Conservation (phyloP, 2,329 filamentous ascomycete genomes). For the Beauveria brongniartii region DNA sequence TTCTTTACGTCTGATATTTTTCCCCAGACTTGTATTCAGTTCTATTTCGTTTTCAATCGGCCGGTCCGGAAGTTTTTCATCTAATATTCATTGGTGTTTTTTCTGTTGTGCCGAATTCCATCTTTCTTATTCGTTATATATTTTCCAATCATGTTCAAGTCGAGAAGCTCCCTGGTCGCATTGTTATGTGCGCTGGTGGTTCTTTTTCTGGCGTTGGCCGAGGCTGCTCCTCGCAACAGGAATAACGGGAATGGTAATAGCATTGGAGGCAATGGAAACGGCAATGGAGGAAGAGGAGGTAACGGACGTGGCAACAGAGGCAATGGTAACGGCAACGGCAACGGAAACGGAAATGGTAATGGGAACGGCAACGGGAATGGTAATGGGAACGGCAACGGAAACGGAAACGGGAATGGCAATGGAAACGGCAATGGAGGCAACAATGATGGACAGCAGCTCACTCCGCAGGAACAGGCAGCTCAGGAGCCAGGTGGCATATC, state of each 20-base stretch:
- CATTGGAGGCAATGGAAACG: background rate
- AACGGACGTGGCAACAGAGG: background rate
- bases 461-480: background rate
- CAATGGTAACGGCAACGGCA: background rate
- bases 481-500: constrained; percentile 20
- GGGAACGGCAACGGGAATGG: background rate
- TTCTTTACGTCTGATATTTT: background rate
- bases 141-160: background rate
- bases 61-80: background rate
- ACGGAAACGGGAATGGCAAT: background rate
- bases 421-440: background rate
- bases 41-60: background rate
- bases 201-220: background rate
- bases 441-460: background rate
- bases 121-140: no score
- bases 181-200: background rate
- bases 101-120: background rate
- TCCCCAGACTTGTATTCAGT: background rate
- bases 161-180: background rate
- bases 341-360: background rate
- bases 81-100: background rate
- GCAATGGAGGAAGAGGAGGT: background rate
- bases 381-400: background rate
- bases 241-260: background rate
- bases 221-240: constrained; percentile 1